Evolutionary conservation across 805 yeast species (phyloP).

Genomic region (Grigorovia yakushimaensis): DNA sequence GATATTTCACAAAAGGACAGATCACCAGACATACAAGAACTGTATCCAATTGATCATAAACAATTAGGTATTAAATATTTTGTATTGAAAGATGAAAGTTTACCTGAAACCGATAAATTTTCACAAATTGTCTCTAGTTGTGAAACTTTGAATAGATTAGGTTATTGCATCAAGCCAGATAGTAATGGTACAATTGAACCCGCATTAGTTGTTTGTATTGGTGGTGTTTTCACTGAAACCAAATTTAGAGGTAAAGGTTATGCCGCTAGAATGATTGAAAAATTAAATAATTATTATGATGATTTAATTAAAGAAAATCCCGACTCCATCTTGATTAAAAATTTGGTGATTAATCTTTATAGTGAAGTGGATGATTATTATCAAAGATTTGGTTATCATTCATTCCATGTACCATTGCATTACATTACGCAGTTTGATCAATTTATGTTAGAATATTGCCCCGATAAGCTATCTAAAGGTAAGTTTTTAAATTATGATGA

Average conservation of each 20-base stretch:
- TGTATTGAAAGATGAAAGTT: constrained; percentile 21
- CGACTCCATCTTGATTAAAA: constrained; percentile 23
- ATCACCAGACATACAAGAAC: constrained; percentile 6
- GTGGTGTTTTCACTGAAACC: constrained; percentile 48
- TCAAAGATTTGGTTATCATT: constrained; percentile 49
- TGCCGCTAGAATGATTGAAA: constrained; percentile 39
- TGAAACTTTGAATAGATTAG: constrained; percentile 33
- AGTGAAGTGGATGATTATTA: constrained; percentile 69
- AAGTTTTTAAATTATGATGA: constrained; percentile 25
- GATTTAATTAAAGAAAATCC: constrained; percentile 13
- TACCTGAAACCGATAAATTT: constrained; percentile 17
- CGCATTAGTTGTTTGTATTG: constrained; percentile 36
- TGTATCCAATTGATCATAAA: constrained; percentile 12
- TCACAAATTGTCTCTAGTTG: constrained; percentile 34
- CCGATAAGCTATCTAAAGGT: constrained; percentile 7
- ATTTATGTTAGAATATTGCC: constrained; percentile 12
- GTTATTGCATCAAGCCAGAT: constrained; percentile 23
- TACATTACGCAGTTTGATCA: constrained; percentile 19
- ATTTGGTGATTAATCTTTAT: constrained; percentile 41
- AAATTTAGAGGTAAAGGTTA: constrained; percentile 45
- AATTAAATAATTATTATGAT: constrained; percentile 30
- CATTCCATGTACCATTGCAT: constrained; percentile 32
- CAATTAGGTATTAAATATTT: constrained; percentile 31
- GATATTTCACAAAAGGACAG: constrained; percentile 17
- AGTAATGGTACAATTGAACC: constrained; percentile 22